These are phyloP conservation scores for Fusarium caatingaense DNA, from an alignment of 2,329 filamentous ascomycete genomes.

Conservation along the genomic window DNA sequence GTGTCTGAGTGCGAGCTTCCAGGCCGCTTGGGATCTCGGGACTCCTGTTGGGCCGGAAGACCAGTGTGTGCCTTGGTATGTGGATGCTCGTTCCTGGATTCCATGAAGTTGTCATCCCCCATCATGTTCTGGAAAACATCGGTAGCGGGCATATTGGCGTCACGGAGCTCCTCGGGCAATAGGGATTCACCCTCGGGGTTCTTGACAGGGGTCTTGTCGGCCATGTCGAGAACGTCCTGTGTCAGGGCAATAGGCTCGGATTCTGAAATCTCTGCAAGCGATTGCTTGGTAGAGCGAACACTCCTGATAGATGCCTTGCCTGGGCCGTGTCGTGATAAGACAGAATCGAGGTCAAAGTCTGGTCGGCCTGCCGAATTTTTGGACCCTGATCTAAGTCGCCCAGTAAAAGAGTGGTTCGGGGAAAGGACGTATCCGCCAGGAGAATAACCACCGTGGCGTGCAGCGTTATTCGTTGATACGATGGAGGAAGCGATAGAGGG, in stretches of 20 bases:
- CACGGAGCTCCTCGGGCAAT: conserved; percentile 52
- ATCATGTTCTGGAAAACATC: conserved; percentile 52
- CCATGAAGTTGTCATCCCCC: conserved; percentile 42
- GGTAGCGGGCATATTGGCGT: conserved; percentile 47
- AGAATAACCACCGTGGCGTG: conserved; percentile 76
- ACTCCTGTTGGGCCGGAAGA: conserved; percentile 28
- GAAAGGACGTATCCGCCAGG: conserved; percentile 76
- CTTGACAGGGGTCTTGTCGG: conserved; percentile 58
- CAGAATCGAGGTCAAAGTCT: conserved; percentile 55
- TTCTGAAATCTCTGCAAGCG: conserved; percentile 68
- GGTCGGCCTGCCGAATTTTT: conserved; percentile 58
- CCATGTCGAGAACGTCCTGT: conserved; percentile 64
- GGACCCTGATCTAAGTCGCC: conserved; percentile 66
- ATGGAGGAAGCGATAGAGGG: conserved; percentile 70
- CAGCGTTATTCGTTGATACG: conserved; percentile 74
- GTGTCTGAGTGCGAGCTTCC: conserved; percentile 65
- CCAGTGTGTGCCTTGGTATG: conserved; percentile 25
- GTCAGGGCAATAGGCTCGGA: conserved; percentile 65
- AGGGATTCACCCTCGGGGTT: conserved; percentile 55
- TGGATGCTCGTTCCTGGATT: conserved; percentile 8
- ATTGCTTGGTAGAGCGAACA: conserved; percentile 62
- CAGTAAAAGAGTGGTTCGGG: conserved; percentile 71
- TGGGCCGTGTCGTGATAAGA: conserved; percentile 63
- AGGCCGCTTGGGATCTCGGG: conserved; percentile 43
- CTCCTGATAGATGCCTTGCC: conserved; percentile 66